Conservation (phyloP, 805 yeast genomes). For the Starmerella bombi region DNA sequence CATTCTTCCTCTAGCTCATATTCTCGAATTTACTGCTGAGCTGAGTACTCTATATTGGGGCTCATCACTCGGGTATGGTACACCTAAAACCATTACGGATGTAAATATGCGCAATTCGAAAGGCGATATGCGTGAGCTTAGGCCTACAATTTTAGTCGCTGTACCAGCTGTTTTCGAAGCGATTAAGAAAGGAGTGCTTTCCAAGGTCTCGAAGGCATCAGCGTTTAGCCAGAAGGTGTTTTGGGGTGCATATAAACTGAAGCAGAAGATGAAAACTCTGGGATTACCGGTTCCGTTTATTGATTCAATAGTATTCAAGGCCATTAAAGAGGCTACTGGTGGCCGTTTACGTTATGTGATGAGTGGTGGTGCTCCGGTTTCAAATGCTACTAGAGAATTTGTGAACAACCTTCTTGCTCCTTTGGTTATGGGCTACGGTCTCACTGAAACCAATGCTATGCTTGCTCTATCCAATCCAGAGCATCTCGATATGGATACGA, state of each 20-base stretch:
- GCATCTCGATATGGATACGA: conserved; percentile 57
- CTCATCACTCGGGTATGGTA: conserved; percentile 75
- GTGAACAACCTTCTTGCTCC: conserved; percentile 66
- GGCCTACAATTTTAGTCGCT: conserved; percentile 93
- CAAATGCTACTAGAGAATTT: conserved; percentile 69
- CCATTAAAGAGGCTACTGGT: conserved; percentile 88
- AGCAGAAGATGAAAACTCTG: conserved; percentile 46
- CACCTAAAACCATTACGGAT: conserved; percentile 80
- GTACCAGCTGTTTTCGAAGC: conserved; percentile 98
- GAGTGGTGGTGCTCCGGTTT: conserved; percentile 90
- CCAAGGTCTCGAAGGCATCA: conserved; percentile 57
- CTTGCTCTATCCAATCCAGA: conserved; percentile 54
- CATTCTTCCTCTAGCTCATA: conserved; percentile 91
- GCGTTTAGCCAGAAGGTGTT: conserved; percentile 60
- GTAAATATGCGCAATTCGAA: conserved; percentile 68
- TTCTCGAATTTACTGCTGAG: conserved; percentile 85
- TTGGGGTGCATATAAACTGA: conserved; percentile 77
- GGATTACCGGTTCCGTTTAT: conserved; percentile 67
- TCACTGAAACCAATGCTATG: conserved; percentile 93
- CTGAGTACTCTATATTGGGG: conserved; percentile 78
- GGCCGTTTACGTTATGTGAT: conserved; percentile 61
- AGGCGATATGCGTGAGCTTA: conserved; percentile 75
- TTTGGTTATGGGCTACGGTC: conserved; percentile 87
- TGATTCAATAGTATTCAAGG: conserved; percentile 68
- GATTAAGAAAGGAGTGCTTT: conserved; percentile 79